These are phyloP conservation scores for Podila epicladia DNA, from an alignment of 192 early-diverging fungal species.

Conservation along the genomic window DNA sequence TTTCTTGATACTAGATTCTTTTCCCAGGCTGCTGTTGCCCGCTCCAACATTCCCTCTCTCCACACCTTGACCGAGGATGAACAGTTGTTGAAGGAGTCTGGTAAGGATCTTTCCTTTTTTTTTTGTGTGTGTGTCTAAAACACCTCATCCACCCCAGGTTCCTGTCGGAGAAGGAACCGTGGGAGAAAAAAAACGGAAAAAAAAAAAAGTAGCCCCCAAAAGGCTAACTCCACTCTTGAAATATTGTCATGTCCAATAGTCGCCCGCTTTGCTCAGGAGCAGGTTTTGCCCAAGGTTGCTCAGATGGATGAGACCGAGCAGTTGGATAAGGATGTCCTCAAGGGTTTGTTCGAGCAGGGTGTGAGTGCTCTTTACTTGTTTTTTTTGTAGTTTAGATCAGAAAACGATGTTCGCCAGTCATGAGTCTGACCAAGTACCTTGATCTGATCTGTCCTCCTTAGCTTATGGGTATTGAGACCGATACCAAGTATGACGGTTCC, in stretches of 20 bases:
- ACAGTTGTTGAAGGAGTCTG: slow-evolving; percentile 81
- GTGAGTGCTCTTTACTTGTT: slow-evolving; percentile 55
- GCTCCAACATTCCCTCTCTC: slow-evolving; percentile 68
- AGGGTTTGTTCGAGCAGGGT: slow-evolving; percentile 90
- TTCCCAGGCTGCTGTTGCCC: slow-evolving; percentile 55
- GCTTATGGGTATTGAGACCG: slow-evolving; percentile 95
- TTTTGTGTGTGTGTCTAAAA: too few relatives aligned
- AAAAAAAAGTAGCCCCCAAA: background rate
- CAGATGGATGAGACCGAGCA: slow-evolving; percentile 94
- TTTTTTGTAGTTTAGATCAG: background rate
- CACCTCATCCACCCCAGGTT: background rate
- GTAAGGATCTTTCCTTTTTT: slow-evolving; percentile 41
- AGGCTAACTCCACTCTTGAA: background rate
- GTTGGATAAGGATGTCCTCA: slow-evolving; percentile 80
- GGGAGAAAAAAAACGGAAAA: background rate
- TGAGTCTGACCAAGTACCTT: background rate
- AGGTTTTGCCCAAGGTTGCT: slow-evolving; percentile 83
- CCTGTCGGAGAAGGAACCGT: background rate
- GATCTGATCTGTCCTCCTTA: slow-evolving; percentile 14
- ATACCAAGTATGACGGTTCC: slow-evolving; percentile 81
- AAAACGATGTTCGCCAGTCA: background rate
- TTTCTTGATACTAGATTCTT: slow-evolving; percentile 53
- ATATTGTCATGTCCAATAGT: slow-evolving; percentile 58
- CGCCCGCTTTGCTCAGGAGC: slow-evolving; percentile 84
- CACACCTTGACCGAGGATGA: slow-evolving; percentile 91